Evolutionary conservation across 106 monocot genomes (phyloP).

Genomic region (Xerophyta viscosa): DNA sequence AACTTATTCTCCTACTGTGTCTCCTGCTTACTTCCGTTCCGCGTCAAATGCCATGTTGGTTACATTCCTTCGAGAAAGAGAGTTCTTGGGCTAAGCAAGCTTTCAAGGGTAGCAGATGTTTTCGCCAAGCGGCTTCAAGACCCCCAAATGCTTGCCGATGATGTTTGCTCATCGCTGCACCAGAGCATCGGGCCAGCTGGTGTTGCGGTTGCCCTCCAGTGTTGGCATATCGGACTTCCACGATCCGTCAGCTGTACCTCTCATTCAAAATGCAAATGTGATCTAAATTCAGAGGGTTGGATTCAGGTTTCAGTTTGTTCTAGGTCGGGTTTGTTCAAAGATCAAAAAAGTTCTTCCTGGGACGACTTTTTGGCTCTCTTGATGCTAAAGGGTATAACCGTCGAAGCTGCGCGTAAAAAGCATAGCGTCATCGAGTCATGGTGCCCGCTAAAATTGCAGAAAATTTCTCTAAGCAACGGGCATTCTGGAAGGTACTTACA

Average conservation of each 20-base stretch:
- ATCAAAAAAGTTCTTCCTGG: slow-evolving; percentile 31
- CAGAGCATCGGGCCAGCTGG: slow-evolving; percentile 63
- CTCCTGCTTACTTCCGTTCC: slow-evolving; percentile 90
- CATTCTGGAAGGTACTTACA: slow-evolving; percentile 5
- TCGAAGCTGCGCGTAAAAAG: slow-evolving; percentile 3
- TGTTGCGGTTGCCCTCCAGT: slow-evolving; percentile 76
- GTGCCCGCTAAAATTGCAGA: slow-evolving; percentile 55
- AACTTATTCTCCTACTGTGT: slow-evolving; percentile 88
- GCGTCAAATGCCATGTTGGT: slow-evolving; percentile 70
- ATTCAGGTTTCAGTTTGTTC: slow-evolving; percentile 28
- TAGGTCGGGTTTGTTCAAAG: slow-evolving; percentile 58
- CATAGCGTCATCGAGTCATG: slow-evolving; percentile 22
- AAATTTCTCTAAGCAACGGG: slow-evolving; percentile 25
- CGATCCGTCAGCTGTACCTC: slow-evolving; percentile 16
- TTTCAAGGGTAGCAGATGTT: slow-evolving; percentile 81
- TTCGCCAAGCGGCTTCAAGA: slow-evolving; percentile 89
- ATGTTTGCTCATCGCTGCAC: slow-evolving; percentile 67
- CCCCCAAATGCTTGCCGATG: slow-evolving; percentile 69
- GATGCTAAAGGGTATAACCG: slow-evolving; percentile 43
- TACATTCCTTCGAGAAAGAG: slow-evolving; percentile 36
- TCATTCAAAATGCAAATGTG: slow-evolving; percentile 10
- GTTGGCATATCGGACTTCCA: slow-evolving; percentile 76
- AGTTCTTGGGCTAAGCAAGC: slow-evolving; percentile 81
- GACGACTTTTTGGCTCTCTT: slow-evolving; percentile 56
- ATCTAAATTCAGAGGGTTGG: slow-evolving; percentile 63